Percentiles rank a stretch among this genome's conserved stretches.
Evolutionary conservation across 164 flowering plant genomes (phyloP).

Genomic region (Berberis vulgaris): DNA sequence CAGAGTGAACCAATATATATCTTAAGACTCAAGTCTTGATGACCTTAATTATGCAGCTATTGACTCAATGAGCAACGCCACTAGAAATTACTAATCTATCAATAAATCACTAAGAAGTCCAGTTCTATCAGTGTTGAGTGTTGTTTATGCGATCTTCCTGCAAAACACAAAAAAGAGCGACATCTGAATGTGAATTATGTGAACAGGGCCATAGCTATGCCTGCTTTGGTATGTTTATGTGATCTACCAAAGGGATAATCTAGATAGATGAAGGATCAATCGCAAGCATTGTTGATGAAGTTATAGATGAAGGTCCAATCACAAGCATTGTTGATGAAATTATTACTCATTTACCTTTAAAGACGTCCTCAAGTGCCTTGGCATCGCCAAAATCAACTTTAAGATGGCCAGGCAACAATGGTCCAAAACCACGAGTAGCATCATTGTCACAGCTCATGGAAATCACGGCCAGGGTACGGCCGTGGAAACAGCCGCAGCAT

Average conservation of each 20-base stretch:
- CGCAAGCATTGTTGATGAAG: neutral
- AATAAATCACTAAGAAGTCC: too few relatives aligned
- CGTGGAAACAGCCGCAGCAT: conserved; percentile 98
- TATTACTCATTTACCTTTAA: conserved; percentile 39
- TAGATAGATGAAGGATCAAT: neutral
- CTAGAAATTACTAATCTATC: too few relatives aligned
- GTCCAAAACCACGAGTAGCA: conserved; percentile 93
- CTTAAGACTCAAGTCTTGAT: too few relatives aligned
- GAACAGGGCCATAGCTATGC: too few relatives aligned
- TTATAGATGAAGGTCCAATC: neutral
- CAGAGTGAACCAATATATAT: too few relatives aligned
- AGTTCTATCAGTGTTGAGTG: too few relatives aligned
- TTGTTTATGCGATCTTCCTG: too few relatives aligned
- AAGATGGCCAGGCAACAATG: conserved; percentile 76
- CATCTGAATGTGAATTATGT: too few relatives aligned
- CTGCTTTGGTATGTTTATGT: neutral
- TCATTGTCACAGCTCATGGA: conserved; percentile 99
- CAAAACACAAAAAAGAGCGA: too few relatives aligned
- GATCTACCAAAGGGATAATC: conserved; percentile 91
- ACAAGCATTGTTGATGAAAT: neutral
- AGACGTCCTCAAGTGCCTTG: conserved; percentile 70
- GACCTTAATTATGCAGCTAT: too few relatives aligned
- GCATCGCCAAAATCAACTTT: conserved; percentile 94
- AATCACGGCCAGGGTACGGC: conserved; percentile 85
- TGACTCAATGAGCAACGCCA: too few relatives aligned